These are phyloP conservation scores for Moniliella sp. DNA, from an alignment of 1,284 basidiomycete species.

Conservation along the genomic window DNA sequence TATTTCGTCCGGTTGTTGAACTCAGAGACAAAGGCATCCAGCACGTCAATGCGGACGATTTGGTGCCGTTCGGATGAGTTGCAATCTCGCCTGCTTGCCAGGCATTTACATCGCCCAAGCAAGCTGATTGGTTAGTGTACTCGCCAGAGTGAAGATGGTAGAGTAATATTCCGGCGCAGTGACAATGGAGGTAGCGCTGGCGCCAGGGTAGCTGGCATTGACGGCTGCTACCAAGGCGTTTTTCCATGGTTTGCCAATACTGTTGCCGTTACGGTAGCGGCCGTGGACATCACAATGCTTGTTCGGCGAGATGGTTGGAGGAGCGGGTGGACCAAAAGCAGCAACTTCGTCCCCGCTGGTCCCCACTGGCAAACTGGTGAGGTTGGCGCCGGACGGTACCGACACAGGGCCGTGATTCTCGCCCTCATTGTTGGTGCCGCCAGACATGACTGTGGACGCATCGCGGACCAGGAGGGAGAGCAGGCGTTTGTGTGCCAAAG, in stretches of 20 bases:
- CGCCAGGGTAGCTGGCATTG: conserved; percentile 1
- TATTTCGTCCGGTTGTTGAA: conserved; percentile 8
- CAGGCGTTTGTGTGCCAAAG: too few species aligned
- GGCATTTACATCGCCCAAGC: conserved; percentile 3
- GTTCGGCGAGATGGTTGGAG: too few species aligned
- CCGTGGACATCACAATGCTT: too few species aligned
- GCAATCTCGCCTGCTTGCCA: conserved; percentile 4
- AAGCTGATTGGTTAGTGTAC: neutral
- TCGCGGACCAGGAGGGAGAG: too few species aligned
- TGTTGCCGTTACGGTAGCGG: too few species aligned
- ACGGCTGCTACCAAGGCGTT: conserved; percentile 2
- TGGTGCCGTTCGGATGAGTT: conserved; percentile 2
- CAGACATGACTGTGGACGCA: too few species aligned
- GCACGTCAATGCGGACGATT: conserved; percentile 9
- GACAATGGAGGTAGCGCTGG: conserved; percentile 1
- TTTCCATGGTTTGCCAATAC: conserved; percentile 1
- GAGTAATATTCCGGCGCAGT: conserved; percentile 4
- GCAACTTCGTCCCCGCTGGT: too few species aligned
- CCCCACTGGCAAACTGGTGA: too few species aligned
- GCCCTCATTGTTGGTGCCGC: too few species aligned
- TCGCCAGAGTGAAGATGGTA: conserved; percentile 2
- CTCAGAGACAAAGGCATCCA: conserved; percentile 7
- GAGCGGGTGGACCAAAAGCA: too few species aligned
- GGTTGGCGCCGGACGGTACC: too few species aligned
- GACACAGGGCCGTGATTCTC: too few species aligned